Evolutionary conservation across 2,329 filamentous ascomycete genomes (phyloP), one percentile per base, ranked within the genome.

Genomic region (Aureobasidium leucospermi): DNA sequence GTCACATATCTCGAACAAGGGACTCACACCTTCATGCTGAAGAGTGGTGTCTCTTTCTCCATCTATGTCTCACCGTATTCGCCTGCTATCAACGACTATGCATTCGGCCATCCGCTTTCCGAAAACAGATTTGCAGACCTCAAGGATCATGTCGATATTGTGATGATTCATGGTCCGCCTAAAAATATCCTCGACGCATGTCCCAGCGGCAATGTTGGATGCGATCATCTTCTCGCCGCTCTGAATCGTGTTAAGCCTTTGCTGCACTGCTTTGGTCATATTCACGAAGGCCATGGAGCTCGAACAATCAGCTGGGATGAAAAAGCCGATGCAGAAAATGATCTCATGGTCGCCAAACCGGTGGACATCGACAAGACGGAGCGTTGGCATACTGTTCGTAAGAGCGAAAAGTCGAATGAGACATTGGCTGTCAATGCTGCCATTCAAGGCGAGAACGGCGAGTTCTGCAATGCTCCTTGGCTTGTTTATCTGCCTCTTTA

Each of bases 121-220:
- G 31, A 47, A n/a, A 10, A 57, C 42, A 46, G 41, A 16, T 47
- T 46, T 7, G 19, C 10, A 2, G 16, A 38, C 11, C 4, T 47
- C 6, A 41, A 19, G 28, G 29, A 56, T 19, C 13, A 51, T n/a
- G 38, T 83, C 31, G 82, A 86, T 66, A 75, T 86, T 6, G 73
- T 85, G 62, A 76, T 86, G 66, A 86, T 83, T 0, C 84, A 86
- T 66, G 83, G 83, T 0, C 84, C 84, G 2, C 82, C 83, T 0
- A 66, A 71, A 19, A 73, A 73, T 0, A 68, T 81, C 3, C 69
- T 84, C 2, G 84, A 86, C 63, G 60, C 63, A n/a, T 72, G 70
- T 1, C 62, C 36, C 0, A 67, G 67, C 2, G 66, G 71, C 28
- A 65, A 71, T 19, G 81, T 80, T 1, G 84, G 84, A 0, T 85